Evolutionary conservation across 1,284 basidiomycete genomes (phyloP).

Genomic region (Marasmius fiardii): DNA sequence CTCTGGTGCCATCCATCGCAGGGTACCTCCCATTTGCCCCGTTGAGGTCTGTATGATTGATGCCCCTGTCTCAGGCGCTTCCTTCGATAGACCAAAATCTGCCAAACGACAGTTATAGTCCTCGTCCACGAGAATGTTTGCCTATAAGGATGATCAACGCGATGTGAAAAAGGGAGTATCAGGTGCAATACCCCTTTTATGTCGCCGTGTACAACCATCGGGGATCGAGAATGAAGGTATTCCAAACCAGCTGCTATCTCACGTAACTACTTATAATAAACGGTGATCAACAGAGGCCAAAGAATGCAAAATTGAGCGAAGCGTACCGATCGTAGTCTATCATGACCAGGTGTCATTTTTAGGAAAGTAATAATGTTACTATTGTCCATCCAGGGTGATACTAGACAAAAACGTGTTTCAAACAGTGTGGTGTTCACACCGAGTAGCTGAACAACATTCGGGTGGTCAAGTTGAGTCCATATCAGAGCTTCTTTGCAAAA

Average conservation of each 20-base stretch:
- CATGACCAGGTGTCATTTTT: slow-evolving; percentile 5
- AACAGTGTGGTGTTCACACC: slow-evolving; percentile 10
- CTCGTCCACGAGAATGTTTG: slow-evolving; percentile 8
- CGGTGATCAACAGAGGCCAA: too few species aligned
- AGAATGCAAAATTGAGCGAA: too few species aligned
- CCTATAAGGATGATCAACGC: neutral
- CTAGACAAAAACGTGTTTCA: slow-evolving; percentile 3
- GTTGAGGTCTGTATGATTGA: neutral
- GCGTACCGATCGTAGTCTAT: neutral
- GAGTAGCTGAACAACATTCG: slow-evolving; percentile 10
- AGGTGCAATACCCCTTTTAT: slow-evolving; percentile 14
- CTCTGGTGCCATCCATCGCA: slow-evolving; percentile 8
- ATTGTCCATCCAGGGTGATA: slow-evolving; percentile 12
- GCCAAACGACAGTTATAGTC: slow-evolving; percentile 3
- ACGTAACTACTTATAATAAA: slow-evolving; percentile 4
- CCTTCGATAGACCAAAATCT: slow-evolving; percentile 11
- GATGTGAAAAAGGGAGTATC: neutral
- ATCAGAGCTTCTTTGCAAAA: slow-evolving; percentile 11
- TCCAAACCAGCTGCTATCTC: slow-evolving; percentile 13
- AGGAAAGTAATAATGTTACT: slow-evolving; percentile 9
- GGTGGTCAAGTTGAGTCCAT: slow-evolving; percentile 11
- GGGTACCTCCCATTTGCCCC: neutral
- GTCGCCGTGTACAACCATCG: slow-evolving; percentile 19
- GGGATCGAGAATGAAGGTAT: too few species aligned
- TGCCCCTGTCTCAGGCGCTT: too few species aligned